phyloP scores from a whole-genome alignment of 2,329 filamentous ascomycete species.

The Catunica adiposa region DNA sequence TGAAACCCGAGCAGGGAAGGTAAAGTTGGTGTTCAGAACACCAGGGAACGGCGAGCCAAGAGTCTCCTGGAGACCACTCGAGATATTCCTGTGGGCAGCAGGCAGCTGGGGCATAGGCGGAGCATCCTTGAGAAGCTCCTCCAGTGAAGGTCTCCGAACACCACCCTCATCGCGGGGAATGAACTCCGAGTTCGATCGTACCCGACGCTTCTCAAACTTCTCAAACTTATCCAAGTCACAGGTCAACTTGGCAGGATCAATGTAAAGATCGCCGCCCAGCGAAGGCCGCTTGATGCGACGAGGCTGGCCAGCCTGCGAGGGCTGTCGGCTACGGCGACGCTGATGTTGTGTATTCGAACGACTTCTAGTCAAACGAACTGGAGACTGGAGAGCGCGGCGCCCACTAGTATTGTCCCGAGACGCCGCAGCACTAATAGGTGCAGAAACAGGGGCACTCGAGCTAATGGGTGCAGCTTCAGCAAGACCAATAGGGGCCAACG shows the following conservation, averaged over 20 bases:
- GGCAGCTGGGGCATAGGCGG: constrained; percentile 11
- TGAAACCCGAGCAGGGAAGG: constrained; percentile 42
- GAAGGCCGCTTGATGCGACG: constrained; percentile 36
- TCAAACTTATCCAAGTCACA: constrained; percentile 14
- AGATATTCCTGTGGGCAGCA: constrained; percentile 5
- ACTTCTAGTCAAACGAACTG: constrained; percentile 33
- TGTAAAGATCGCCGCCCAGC: constrained; percentile 37
- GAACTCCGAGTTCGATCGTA: constrained; percentile 11
- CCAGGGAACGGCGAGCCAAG: constrained; percentile 42
- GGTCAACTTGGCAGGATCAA: constrained; percentile 24
- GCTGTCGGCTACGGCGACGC: constrained; percentile 25
- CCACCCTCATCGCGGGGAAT: constrained; percentile 20
- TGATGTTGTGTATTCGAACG: constrained; percentile 40
- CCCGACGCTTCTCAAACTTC: constrained; percentile 13
- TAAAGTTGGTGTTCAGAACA: constrained; percentile 34
- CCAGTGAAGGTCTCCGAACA: constrained; percentile 27
- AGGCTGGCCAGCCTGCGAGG: constrained; percentile 25
- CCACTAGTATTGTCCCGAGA: constrained; percentile 30
- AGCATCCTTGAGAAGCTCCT: constrained; percentile 23
- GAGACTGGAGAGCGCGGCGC: constrained; percentile 35
- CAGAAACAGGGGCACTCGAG: background rate
- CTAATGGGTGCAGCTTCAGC: constrained; percentile 1
- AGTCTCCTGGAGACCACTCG: constrained; percentile 3
- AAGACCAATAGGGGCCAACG: background rate
- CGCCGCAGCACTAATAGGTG: constrained; percentile 3